Evolutionary conservation across 2,329 filamentous ascomycete species (phyloP), one percentile per base, ranked within the genome.

Genomic region (Epichloe brachyelytri): DNA sequence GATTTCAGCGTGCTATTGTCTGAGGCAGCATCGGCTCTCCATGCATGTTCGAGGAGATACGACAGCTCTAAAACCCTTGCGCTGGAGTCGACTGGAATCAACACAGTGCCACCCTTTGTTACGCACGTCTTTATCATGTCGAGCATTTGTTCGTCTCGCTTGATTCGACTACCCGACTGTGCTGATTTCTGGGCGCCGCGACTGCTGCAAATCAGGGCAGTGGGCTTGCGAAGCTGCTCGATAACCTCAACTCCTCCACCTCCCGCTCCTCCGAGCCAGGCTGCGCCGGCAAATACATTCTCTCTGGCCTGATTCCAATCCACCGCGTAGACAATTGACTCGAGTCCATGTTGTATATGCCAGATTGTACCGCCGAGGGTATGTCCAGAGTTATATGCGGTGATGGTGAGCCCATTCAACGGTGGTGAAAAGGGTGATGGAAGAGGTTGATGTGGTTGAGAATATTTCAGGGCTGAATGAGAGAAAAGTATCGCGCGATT

Each of bases 291-390:
- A 53, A 95, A 83, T 15, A 97, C 89, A 68, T 95, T 95, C 65
- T 98, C 93, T 58, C 88, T 82, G n/a, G 86, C 88, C 68, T 96
- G 90, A 60, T 96, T 96, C 93, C 93, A 98, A 63, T 97, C 91
- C 17, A 96, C 88, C 0, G 93, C 91, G 61, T 98, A 97, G 1
- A 98, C 90, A 41, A 98, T 91, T 1, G 90, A 96, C 66, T 98
- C 93, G 63, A 96, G 78, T 0, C 90, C 89, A 71, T 97, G 89
- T 62, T 97, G 91, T 57, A 98, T 90, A 62, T 97, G 91, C 93
- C 93, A 98, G 72, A 98, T 95, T 22, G 93, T 97, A 51, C 93
- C 93, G 65, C 93, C 93, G 0, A 97, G 78, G 0, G 91, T 96
- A 64, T 96, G 91, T 56, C 93, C 93, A 7, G 93, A 89, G 68